Conservation (phyloP, 2,329 filamentous ascomycete species). For the Cordyceps pruinosa region DNA sequence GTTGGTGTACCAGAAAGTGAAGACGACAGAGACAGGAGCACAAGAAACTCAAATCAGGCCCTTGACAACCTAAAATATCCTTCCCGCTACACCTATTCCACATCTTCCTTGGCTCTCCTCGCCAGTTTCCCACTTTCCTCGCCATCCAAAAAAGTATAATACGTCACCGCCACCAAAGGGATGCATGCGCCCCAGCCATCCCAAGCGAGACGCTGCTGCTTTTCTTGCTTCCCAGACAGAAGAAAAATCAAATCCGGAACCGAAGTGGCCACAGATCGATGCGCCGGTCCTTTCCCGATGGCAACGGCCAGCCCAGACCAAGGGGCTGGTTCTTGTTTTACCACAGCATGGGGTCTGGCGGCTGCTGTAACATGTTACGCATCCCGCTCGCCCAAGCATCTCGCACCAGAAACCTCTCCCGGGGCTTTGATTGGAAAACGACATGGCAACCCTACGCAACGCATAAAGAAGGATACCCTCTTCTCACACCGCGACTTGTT, state of each 20-base stretch:
- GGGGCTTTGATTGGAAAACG: not conserved
- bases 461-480: not conserved
- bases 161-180: not conserved
- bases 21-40: not conserved
- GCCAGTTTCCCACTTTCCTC: not conserved
- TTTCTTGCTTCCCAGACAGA: not conserved
- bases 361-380: conserved; percentile 2
- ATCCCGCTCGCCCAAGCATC: not conserved
- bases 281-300: not conserved
- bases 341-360: not conserved
- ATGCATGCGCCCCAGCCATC: not conserved
- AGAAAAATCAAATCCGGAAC: not conserved
- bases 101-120: not conserved
- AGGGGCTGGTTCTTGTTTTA: not conserved
- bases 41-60: not conserved
- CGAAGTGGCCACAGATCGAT: not conserved
- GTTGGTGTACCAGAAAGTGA: not conserved
- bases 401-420: not conserved
- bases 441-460: not conserved
- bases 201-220: not conserved
- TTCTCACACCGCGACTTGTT: conserved; percentile 1
- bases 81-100: not conserved
- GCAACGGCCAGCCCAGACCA: not conserved
- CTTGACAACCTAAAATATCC: not conserved
- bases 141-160: not conserved